Conservation (phyloP, 2,329 filamentous ascomycete species). For the Lithohypha guttulata region DNA sequence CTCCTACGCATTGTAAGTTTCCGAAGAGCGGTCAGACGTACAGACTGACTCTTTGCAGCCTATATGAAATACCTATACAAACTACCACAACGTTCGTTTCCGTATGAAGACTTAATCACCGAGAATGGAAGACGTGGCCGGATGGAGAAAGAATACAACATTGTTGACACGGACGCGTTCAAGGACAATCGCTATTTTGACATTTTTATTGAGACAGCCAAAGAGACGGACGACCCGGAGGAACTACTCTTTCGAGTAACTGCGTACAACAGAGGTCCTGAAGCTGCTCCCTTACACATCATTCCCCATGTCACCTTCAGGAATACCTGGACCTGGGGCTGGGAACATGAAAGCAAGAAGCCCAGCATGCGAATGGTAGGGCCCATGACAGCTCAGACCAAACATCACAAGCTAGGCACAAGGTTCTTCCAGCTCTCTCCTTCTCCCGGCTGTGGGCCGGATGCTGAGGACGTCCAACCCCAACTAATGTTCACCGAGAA, state of each 20-base stretch:
- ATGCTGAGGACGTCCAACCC: constrained; percentile 73
- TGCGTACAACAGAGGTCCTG: constrained; percentile 87
- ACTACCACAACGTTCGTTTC: constrained; percentile 83
- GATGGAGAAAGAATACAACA: constrained; percentile 77
- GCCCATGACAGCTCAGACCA: constrained; percentile 62
- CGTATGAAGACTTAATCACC: constrained; percentile 75
- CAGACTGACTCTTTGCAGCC: constrained; percentile 27
- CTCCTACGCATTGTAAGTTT: constrained; percentile 49
- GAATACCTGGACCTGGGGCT: constrained; percentile 94
- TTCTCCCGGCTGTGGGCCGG: constrained; percentile 71
- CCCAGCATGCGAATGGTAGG: constrained; percentile 60
- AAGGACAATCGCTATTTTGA: constrained; percentile 91
- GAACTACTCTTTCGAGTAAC: constrained; percentile 90
- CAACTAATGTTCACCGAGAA: constrained; percentile 89
- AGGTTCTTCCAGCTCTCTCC: constrained; percentile 78
- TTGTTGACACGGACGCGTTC: constrained; percentile 80
- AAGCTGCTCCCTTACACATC: constrained; percentile 84
- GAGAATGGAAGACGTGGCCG: constrained; percentile 71
- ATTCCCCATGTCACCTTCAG: constrained; percentile 93
- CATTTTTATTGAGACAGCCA: constrained; percentile 91
- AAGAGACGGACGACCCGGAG: constrained; percentile 83
- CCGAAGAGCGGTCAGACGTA: background rate
- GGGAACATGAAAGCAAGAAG: constrained; percentile 63
- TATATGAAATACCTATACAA: constrained; percentile 99
- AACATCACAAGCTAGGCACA: constrained; percentile 69